Evolutionary conservation across 2,329 filamentous ascomycete genomes (phyloP).

Genomic region (Xylariaceae sp.): DNA sequence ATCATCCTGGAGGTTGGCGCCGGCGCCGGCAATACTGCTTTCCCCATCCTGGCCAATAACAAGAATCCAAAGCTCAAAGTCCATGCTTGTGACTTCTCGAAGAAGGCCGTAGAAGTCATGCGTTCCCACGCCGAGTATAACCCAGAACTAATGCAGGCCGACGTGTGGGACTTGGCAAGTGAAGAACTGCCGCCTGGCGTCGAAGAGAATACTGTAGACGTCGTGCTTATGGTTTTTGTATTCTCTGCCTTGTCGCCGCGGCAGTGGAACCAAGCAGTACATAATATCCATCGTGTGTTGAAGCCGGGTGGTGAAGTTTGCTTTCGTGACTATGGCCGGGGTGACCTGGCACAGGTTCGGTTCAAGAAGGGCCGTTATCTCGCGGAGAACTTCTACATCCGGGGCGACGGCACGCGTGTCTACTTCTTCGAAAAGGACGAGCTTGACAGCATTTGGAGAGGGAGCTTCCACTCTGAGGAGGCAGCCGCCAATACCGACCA

Average conservation of each 20-base stretch:
- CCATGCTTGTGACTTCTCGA: conserved; percentile 94
- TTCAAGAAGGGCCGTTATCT: conserved; percentile 95
- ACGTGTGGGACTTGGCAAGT: conserved; percentile 88
- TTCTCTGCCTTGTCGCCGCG: conserved; percentile 83
- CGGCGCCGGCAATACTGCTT: conserved; percentile 93
- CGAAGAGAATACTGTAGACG: conserved; percentile 73
- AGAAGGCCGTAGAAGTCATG: conserved; percentile 91
- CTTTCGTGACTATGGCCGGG: conserved; percentile 94
- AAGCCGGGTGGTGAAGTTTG: conserved; percentile 91
- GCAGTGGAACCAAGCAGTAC: conserved; percentile 79
- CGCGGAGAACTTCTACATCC: conserved; percentile 94
- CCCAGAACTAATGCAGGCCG: conserved; percentile 67
- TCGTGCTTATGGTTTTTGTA: conserved; percentile 93
- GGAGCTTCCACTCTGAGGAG: conserved; percentile 14
- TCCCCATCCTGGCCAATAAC: conserved; percentile 81
- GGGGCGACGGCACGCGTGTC: conserved; percentile 90
- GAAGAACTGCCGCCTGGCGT: conserved; percentile 71
- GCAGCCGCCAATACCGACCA: conserved; percentile 25
- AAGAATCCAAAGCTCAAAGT: conserved; percentile 75
- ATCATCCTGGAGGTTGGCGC: conserved; percentile 86
- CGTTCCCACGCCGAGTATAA: conserved; percentile 73
- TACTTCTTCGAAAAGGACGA: conserved; percentile 95
- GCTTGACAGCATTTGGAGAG: conserved; percentile 70
- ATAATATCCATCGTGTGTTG: conserved; percentile 74
- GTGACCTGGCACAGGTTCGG: conserved; percentile 90